phyloP scores from a whole-genome alignment of 352 stramenopile genomes.

The Pythium guiyangense region DNA sequence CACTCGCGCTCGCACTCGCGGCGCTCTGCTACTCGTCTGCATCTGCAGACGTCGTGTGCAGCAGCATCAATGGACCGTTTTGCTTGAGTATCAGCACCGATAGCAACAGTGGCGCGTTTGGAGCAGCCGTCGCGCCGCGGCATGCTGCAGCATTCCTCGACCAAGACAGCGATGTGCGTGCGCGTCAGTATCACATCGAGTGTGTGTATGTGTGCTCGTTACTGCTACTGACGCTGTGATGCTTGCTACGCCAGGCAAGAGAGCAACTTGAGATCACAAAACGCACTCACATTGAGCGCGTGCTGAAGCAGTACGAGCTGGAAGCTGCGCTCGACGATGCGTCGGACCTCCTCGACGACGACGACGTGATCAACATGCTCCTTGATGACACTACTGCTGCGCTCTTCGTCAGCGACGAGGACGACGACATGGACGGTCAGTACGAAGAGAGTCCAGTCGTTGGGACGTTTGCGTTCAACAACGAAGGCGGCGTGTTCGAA shows the following conservation, averaged over 20 bases:
- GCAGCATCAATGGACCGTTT: constrained; percentile 65
- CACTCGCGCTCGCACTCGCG: constrained; percentile 7
- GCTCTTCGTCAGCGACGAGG: constrained; percentile 29
- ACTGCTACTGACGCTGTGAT: background rate
- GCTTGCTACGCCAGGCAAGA: constrained; percentile 16
- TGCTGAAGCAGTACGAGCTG: constrained; percentile 66
- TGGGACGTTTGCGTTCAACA: constrained; percentile 56
- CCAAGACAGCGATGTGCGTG: constrained; percentile 26
- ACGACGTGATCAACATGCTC: constrained; percentile 36
- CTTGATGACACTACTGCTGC: constrained; percentile 45
- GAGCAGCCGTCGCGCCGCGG: constrained; percentile 26
- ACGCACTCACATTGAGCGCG: constrained; percentile 46
- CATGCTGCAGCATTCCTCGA: constrained; percentile 45
- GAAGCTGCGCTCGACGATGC: constrained; percentile 21
- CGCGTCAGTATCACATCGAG: too few relatives aligned
- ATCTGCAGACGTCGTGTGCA: constrained; percentile 25
- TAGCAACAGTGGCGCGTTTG: constrained; percentile 8
- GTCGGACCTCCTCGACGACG: constrained; percentile 10
- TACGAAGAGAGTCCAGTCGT: constrained; percentile 39
- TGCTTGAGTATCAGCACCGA: constrained; percentile 25
- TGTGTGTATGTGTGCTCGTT: background rate
- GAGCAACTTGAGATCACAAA: constrained; percentile 25
- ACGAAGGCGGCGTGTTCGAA: constrained; percentile 52
- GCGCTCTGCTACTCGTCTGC: background rate
- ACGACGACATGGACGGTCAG: constrained; percentile 22